Conservation (phyloP, 306 rosid genomes). For the Dicorynia guianensis region DNA sequence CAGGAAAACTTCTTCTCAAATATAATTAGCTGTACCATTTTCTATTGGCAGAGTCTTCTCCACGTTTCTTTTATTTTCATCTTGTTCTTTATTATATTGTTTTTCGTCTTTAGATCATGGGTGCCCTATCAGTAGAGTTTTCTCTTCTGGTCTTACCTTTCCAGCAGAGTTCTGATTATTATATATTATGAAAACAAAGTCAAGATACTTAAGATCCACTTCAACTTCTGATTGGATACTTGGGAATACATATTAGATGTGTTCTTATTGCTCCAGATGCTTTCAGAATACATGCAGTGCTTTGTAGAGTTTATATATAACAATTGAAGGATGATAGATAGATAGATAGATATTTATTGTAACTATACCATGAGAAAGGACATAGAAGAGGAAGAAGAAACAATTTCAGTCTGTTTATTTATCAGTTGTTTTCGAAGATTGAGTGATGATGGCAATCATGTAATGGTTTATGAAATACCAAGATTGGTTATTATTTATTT, state of each 20-base stretch:
- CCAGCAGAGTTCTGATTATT: no score
- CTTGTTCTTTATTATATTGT: background rate
- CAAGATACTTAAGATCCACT: background rate
- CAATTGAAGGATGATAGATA: background rate
- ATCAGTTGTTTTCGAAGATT: background rate
- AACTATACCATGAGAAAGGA: no score
- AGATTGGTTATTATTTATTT: background rate
- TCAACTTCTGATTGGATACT: background rate
- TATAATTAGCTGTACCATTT: background rate
- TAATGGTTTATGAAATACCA: no score
- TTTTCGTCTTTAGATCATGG: background rate
- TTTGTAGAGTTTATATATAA: background rate
- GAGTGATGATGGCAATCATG: background rate
- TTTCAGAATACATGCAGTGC: background rate
- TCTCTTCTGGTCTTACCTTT: no score
- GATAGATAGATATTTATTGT: background rate
- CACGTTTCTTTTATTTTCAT: background rate
- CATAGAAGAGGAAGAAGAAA: background rate
- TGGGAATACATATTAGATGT: background rate
- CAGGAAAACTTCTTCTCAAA: background rate
- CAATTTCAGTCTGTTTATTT: background rate
- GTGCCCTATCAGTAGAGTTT: background rate
- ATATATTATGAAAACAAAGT: background rate
- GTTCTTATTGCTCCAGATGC: background rate
- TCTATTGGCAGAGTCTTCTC: background rate